Evolutionary conservation across 805 yeast genomes (phyloP).

Genomic region (Ascoidea tarda): DNA sequence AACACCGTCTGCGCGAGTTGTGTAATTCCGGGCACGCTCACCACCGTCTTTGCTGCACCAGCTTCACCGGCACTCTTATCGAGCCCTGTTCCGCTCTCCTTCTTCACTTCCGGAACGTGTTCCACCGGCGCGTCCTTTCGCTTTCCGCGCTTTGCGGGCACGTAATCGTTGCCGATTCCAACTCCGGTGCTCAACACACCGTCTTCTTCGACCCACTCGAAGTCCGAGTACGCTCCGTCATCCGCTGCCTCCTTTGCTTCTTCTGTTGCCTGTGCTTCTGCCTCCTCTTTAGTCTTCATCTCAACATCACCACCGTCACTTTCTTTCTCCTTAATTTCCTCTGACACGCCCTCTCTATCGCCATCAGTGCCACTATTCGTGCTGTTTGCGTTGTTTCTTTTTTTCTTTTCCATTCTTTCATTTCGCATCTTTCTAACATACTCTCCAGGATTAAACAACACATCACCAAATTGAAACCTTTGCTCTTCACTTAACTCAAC

Average conservation of each 20-base stretch:
- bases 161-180: conserved; percentile 43
- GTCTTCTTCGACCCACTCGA: conserved; percentile 23
- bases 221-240: conserved; percentile 12
- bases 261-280: conserved; percentile 16
- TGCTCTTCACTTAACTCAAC: conserved; percentile 39
- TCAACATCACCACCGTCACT: conserved; percentile 1
- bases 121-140: conserved; percentile 15
- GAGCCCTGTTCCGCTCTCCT: conserved; percentile 6
- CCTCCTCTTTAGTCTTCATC: conserved; percentile 8
- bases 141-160: conserved; percentile 53
- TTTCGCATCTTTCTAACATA: conserved; percentile 15
- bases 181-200: conserved; percentile 40
- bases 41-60: conserved; percentile 5
- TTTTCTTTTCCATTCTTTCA: too few relatives aligned
- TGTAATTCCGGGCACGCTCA: conserved; percentile 32
- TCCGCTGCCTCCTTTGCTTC: conserved; percentile 35
- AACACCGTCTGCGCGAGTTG: conserved; percentile 43
- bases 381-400: too few relatives aligned
- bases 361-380: too few relatives aligned
- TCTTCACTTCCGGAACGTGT: neutral
- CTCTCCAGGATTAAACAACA: conserved; percentile 50
- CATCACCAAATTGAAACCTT: conserved; percentile 52
- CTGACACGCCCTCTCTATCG: neutral
- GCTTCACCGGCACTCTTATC: conserved; percentile 3
- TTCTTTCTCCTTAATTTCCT: neutral